phyloP scores from a whole-genome alignment of 228 moss, liverwort and hornwort genomes.

The Sphagnum fallax region DNA sequence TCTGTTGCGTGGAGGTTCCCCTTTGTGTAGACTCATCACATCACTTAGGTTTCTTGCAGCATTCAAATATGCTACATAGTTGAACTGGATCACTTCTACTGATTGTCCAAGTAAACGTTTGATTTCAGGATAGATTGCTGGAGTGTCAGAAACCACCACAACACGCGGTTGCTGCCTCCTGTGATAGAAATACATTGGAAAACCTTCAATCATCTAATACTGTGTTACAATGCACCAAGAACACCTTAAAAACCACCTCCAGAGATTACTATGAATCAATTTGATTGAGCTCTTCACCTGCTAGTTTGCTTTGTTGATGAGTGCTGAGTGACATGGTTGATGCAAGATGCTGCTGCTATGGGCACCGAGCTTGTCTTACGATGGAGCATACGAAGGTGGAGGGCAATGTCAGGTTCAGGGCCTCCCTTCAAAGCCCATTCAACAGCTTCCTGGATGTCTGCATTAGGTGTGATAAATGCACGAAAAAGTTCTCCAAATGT shows the following conservation, averaged over 20 bases:
- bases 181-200: background rate
- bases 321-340: constrained; percentile 20
- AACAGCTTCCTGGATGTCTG: constrained; percentile 39
- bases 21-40: constrained; percentile 21
- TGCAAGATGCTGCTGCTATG: constrained; percentile 30
- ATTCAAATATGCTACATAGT: constrained; percentile 34
- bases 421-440: constrained; percentile 50
- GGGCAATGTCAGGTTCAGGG: constrained; percentile 49
- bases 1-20: constrained; percentile 42
- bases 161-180: constrained; percentile 48
- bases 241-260: too few species aligned
- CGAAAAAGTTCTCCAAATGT: constrained; percentile 66
- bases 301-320: background rate
- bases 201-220: too few species aligned
- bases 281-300: constrained; percentile 11
- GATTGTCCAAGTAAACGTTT: constrained; percentile 20
- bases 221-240: too few species aligned
- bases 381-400: constrained; percentile 73
- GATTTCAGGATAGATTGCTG: constrained; percentile 24
- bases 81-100: constrained; percentile 47
- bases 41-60: constrained; percentile 21
- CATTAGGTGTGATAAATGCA: constrained; percentile 40
- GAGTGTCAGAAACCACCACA: constrained; percentile 68
- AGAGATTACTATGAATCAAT: too few species aligned
- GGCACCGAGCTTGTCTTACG: constrained; percentile 31